phyloP scores from a whole-genome alignment of 208 protist genomes.

The Leishmania turanica region DNA sequence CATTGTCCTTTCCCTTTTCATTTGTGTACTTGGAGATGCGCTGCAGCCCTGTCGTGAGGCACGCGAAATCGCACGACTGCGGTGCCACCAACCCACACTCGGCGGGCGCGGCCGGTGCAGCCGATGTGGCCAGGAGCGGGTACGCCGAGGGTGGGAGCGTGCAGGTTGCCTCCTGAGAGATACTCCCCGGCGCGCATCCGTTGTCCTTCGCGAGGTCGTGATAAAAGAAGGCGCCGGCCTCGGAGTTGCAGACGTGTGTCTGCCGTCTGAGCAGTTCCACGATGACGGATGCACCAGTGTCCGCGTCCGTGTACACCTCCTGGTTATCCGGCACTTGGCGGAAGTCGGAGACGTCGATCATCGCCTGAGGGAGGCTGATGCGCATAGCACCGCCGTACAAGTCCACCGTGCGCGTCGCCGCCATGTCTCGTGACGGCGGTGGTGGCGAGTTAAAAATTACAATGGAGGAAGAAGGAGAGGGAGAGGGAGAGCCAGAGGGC shows the following conservation, averaged over 20 bases:
- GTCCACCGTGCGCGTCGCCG: constrained; percentile 23
- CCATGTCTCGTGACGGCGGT: neutral
- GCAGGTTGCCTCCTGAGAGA: neutral
- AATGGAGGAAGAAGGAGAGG: neutral
- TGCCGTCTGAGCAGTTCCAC: constrained; percentile 73
- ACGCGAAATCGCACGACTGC: constrained; percentile 50
- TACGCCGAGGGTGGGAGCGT: constrained; percentile 32
- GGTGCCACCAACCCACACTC: neutral
- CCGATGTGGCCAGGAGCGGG: constrained; percentile 30
- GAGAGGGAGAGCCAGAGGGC: neutral
- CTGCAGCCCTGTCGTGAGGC: constrained; percentile 50
- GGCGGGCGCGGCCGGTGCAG: neutral
- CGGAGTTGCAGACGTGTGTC: constrained; percentile 38
- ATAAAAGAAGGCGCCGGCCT: constrained; percentile 64
- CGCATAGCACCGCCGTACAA: constrained; percentile 81
- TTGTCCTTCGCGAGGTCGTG: constrained; percentile 68
- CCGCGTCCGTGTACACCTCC: constrained; percentile 66
- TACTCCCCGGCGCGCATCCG: constrained; percentile 33
- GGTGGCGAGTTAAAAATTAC: neutral
- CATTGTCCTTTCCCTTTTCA: constrained; percentile 70
- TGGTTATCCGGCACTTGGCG: constrained; percentile 82
- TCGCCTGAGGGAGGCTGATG: constrained; percentile 31
- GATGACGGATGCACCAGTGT: constrained; percentile 63
- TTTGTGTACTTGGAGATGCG: constrained; percentile 75
- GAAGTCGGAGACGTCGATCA: constrained; percentile 67